phyloP scores from a whole-genome alignment of 345 rosid genomes.

The Mallotus nudiflorus region DNA sequence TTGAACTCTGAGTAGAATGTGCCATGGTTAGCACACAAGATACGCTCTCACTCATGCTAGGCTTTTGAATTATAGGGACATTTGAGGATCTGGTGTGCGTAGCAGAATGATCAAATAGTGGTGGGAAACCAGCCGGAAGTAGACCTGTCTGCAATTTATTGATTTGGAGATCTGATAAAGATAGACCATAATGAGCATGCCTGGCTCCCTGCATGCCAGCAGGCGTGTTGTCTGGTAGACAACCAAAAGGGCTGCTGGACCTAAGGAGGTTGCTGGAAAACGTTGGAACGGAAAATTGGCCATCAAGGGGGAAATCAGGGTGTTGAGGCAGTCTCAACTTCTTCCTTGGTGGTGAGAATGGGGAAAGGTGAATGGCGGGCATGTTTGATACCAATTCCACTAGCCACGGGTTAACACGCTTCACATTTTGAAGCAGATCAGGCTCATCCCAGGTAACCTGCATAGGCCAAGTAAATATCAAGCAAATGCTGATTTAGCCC shows the following conservation, averaged over 20 bases:
- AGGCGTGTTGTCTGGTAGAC: constrained; percentile 28
- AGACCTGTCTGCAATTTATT: constrained; percentile 31
- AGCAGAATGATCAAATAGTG: constrained; percentile 41
- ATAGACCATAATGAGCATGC: constrained; percentile 37
- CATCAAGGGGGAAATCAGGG: constrained; percentile 41
- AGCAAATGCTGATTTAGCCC: neutral
- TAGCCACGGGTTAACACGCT: constrained; percentile 93
- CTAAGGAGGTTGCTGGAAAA: constrained; percentile 29
- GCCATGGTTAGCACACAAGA: constrained; percentile 58
- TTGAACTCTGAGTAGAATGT: constrained; percentile 29
- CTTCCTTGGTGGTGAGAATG: constrained; percentile 89
- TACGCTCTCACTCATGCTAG: constrained; percentile 28
- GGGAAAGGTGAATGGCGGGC: constrained; percentile 65
- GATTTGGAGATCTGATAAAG: constrained; percentile 29
- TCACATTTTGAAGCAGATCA: constrained; percentile 92
- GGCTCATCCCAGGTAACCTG: constrained; percentile 99
- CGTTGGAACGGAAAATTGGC: constrained; percentile 36
- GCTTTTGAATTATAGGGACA: constrained; percentile 33
- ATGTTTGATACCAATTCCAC: constrained; percentile 82
- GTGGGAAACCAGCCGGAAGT: constrained; percentile 26
- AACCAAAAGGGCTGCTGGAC: constrained; percentile 26
- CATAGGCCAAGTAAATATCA: too few species aligned
- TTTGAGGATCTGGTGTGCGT: constrained; percentile 35
- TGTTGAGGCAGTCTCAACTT: constrained; percentile 69
- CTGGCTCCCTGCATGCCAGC: constrained; percentile 51